Evolutionary conservation across 2,329 filamentous ascomycete species (phyloP), one percentile per base, ranked within the genome.

Genomic region (Fusarium miscanthi): DNA sequence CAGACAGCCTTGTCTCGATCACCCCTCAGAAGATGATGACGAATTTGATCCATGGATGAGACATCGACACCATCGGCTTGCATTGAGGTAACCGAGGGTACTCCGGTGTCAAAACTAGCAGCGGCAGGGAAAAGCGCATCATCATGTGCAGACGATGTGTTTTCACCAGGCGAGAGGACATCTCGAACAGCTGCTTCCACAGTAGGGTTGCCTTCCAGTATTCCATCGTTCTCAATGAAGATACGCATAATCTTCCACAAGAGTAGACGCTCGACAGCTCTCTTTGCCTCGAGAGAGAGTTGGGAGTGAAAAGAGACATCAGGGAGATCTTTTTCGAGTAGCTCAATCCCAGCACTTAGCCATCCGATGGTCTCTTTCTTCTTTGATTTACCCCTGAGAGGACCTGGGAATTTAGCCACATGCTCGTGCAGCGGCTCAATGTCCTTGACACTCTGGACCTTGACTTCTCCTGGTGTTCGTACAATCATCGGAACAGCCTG

Each of bases 1-100:
- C 95, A 98, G 1, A 97, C 93, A 9, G 96, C 96, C 74, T 95
- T 94, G 78, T 98, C 94, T 27, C 94, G 90, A 51, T 98, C 92
- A 14, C 97, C 96, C 60, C 89, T 85, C 13, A 97, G 86, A 8
- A 99, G 87, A 76, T 90, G 87, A 49, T 87, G 90, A 33, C 93
- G 92, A 51, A 98, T 87, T 64, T 91, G 87, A 67, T 94, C 90
- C 42, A 97, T 84, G 8, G 91, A 89, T 3, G 87, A 85, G 10
- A 90, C 84, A 80, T 97, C 93, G 5, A 92, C 87, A 8, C 90
- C 86, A 66, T 97, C 94, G 11, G 90, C 80, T 70, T 85, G 84
- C 79, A 87, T 84, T 69, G 81, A 73, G 1, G 82, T 80, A 3
- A 78, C 59, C 8, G 79, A 63, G 19, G 76, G 70, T 8, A 74